Evolutionary conservation across 306 rosid genomes (phyloP), one percentile per base, ranked within the genome.

Genomic region (Pachyrhizus erosus): DNA sequence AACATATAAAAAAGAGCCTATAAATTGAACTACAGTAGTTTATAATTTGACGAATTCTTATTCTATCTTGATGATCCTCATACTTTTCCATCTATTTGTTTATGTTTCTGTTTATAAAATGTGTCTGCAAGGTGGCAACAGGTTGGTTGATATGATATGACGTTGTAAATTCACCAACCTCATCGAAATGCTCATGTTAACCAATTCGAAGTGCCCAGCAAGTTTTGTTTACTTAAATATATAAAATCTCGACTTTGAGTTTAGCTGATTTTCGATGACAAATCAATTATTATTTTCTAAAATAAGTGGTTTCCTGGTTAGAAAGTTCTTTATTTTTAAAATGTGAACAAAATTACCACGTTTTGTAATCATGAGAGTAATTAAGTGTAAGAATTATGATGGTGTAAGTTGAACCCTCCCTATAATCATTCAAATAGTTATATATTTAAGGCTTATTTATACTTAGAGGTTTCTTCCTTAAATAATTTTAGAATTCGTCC

Each of bases 121-220:
- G 74, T 81, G 80, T 57, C 40, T 66, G 81, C 76, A 21, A 79
- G 80, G 80, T 84, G 87, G 77, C 81, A 84, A 74, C 77, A 73
- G 73, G 73, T 74, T 31, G 65, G 75, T 78, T 73, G 64, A 78
- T 71, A 45, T 73, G 64, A 78, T 71, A 45, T 42, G 70, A 83
- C 39, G 17, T 37, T 49, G 54, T 52, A 39, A 43, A 64, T 46
- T 70, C 82, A 48, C 23, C 20, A 54, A 48, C 7, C 39, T 70
- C 39, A 7, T 34, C 39, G 39, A 34, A 4, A 34, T 75, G 61
- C 39, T 54, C 60, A 77, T 67, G 21, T 2, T 70, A 70, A 70
- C 77, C 45, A 54, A 77, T 54, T 73, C 80, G 80, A 84, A 84
- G 84, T 84, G 84, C 33, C 21, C 14, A 27, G 0, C 37, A 84